Evolutionary conservation across 2,329 filamentous ascomycete genomes (phyloP).

Genomic region (Penicillium psychrosexuale): DNA sequence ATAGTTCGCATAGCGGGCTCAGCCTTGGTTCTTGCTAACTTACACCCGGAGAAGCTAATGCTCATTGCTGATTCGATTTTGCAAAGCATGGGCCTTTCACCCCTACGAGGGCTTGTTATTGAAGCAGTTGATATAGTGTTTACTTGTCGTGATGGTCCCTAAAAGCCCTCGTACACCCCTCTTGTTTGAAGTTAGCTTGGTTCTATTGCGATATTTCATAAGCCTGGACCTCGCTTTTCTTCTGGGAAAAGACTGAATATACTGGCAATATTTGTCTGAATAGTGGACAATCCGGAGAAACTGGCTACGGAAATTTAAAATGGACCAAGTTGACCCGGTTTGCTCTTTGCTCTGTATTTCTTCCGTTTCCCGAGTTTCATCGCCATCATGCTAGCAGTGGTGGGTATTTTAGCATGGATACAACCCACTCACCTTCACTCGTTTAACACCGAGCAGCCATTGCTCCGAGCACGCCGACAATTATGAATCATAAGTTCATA

Average conservation of each 20-base stretch:
- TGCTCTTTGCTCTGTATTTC: constrained; percentile 19
- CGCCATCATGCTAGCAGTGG: constrained; percentile 24
- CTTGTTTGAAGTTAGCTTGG: constrained; percentile 29
- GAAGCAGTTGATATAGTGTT: too few relatives aligned
- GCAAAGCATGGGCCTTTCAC: constrained; percentile 29
- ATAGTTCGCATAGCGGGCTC: constrained; percentile 28
- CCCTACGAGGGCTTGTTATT: not conserved
- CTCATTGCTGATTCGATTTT: constrained; percentile 21
- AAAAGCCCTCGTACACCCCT: constrained; percentile 2
- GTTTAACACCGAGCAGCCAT: constrained; percentile 27
- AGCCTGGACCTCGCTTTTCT: too few relatives aligned
- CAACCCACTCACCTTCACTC: constrained; percentile 25
- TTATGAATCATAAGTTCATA: constrained; percentile 10
- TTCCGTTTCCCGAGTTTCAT: constrained; percentile 28
- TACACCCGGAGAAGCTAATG: constrained; percentile 15
- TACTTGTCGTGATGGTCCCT: too few relatives aligned
- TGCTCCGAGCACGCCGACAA: constrained; percentile 28
- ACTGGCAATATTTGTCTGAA: not conserved
- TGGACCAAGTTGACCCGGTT: constrained; percentile 19
- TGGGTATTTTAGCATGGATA: constrained; percentile 5
- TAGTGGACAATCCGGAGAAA: too few relatives aligned
- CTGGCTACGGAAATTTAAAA: too few relatives aligned
- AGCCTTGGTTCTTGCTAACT: constrained; percentile 22
- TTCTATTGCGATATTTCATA: constrained; percentile 21
- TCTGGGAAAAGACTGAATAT: not conserved